A percentile compares a stretch with the other conserved stretches of the same genome.
phyloP scores from a whole-genome alignment of 176 grass and related monocot genomes.

The Elymus sibiricus region DNA sequence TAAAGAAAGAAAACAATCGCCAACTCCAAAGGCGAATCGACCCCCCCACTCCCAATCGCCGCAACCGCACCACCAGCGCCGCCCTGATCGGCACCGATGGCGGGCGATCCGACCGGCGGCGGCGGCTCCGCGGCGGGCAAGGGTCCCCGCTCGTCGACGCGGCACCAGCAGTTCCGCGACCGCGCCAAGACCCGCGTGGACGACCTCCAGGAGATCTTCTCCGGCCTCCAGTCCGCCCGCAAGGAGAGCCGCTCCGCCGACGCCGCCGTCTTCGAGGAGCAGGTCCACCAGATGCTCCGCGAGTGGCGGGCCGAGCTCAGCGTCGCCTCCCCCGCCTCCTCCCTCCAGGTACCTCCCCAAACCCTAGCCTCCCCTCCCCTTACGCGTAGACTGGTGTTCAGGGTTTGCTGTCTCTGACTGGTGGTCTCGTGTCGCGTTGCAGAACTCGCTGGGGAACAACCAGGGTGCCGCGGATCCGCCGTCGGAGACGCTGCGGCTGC shows the following conservation, averaged over 20 bases:
- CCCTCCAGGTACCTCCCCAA: conserved; percentile 49
- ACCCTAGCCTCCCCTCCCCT: conserved; percentile 22
- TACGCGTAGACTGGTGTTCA: background rate
- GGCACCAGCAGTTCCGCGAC: conserved; percentile 82
- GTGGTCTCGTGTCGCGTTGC: background rate
- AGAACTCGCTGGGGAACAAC: conserved; percentile 52
- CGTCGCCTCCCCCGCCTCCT: conserved; percentile 72
- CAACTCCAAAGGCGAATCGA: background rate
- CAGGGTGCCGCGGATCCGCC: conserved; percentile 38
- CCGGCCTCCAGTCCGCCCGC: conserved; percentile 76
- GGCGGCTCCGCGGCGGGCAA: conserved; percentile 37
- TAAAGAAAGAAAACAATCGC: background rate
- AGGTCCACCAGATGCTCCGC: conserved; percentile 91
- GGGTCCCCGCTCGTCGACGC: conserved; percentile 46
- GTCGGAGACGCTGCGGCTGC: conserved; percentile 65
- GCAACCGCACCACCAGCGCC: background rate
- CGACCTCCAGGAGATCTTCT: conserved; percentile 89
- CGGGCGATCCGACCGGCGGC: conserved; percentile 26
- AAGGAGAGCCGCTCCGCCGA: conserved; percentile 85
- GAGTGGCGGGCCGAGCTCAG: conserved; percentile 89
- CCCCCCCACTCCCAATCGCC: background rate
- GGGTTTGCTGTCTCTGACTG: conserved; percentile 8
- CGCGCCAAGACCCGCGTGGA: conserved; percentile 82
- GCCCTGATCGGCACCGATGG: conserved; percentile 31
- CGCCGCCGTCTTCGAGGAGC: conserved; percentile 74